Percentiles rank a stretch among this genome's conserved stretches.
These are phyloP conservation scores for Magnaporthiopsis incrustans DNA, from an alignment of 2,329 filamentous ascomycete species.

Conservation along the genomic window DNA sequence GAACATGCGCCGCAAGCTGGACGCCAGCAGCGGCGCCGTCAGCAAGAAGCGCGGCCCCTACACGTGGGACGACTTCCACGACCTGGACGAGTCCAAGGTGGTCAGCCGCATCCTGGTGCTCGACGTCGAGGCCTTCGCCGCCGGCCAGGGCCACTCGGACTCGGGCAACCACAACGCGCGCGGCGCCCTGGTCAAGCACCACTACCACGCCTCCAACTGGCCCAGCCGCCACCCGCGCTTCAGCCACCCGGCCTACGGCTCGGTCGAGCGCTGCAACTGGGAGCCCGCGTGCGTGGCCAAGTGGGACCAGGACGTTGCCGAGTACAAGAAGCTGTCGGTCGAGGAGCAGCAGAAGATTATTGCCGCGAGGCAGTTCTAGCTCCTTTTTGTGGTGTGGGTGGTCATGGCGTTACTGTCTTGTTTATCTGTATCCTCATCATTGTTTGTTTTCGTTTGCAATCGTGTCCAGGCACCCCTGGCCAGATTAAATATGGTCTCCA, in stretches of 20 bases:
- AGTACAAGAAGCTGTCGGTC: conserved; percentile 48
- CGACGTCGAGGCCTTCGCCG: conserved; percentile 64
- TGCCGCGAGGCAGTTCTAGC: conserved; percentile 11
- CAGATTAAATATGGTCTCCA: background rate
- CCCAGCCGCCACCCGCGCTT: conserved; percentile 57
- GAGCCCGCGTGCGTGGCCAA: conserved; percentile 51
- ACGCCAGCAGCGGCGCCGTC: background rate
- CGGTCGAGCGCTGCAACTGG: conserved; percentile 67
- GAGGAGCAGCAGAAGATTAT: conserved; percentile 49
- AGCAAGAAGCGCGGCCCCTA: conserved; percentile 28
- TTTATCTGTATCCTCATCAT: background rate
- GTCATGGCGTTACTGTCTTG: background rate
- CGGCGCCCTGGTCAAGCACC: conserved; percentile 61
- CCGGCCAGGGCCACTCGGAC: conserved; percentile 65
- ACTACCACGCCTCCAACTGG: conserved; percentile 69
- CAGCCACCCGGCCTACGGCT: conserved; percentile 60
- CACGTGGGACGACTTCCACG: conserved; percentile 58
- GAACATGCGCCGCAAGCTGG: conserved; percentile 25
- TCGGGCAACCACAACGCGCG: conserved; percentile 62
- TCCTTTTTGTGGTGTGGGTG: background rate
- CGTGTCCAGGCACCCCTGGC: background rate
- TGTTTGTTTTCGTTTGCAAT: background rate
- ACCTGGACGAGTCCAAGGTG: conserved; percentile 56
- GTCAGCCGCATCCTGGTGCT: conserved; percentile 58
- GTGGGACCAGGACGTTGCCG: conserved; percentile 58